Percentiles rank a stretch among this genome's conserved stretches.
These are phyloP conservation scores for Penicillium glabrum DNA, from an alignment of 2,329 filamentous ascomycete genomes.

Conservation along the genomic window DNA sequence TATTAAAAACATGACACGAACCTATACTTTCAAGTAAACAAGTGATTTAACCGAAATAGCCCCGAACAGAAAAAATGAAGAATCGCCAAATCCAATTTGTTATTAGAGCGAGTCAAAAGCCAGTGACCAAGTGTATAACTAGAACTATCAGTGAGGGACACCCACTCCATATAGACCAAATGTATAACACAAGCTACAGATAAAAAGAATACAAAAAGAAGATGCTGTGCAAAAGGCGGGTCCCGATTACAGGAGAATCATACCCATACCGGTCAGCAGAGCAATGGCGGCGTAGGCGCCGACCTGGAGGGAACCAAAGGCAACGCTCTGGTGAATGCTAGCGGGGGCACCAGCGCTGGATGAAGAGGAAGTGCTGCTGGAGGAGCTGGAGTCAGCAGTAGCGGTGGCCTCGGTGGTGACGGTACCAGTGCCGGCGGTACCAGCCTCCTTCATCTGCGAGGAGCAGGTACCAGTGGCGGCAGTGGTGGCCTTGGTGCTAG, in stretches of 20 bases:
- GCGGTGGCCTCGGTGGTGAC: constrained; percentile 37
- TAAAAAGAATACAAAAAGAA: constrained; percentile 1
- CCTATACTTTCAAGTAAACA: not conserved
- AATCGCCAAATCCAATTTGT: not conserved
- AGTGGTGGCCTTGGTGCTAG: constrained; percentile 36
- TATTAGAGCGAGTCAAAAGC: not conserved
- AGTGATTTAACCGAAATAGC: not conserved
- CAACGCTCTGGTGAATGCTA: constrained; percentile 24
- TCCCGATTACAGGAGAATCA: constrained; percentile 38
- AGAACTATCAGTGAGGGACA: not conserved
- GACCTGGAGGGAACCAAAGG: constrained; percentile 35
- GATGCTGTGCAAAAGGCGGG: not conserved
- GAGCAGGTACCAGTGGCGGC: constrained; percentile 38
- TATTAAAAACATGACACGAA: not conserved
- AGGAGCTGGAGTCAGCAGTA: constrained; percentile 22
- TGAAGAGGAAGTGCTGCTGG: constrained; percentile 18
- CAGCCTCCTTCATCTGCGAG: constrained; percentile 41
- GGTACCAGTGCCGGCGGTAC: constrained; percentile 38
- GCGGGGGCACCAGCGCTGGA: constrained; percentile 21
- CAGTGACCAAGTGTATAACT: not conserved
- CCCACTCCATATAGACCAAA: not conserved
- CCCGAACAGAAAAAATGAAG: not conserved
- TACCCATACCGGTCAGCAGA: constrained; percentile 38
- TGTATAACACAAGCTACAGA: not conserved
- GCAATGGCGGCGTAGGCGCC: constrained; percentile 36